Percentiles rank a stretch among this genome's conserved stretches.
Evolutionary conservation across 2,329 filamentous ascomycete genomes (phyloP).

Genomic region (Curvularia hawaiiensis): DNA sequence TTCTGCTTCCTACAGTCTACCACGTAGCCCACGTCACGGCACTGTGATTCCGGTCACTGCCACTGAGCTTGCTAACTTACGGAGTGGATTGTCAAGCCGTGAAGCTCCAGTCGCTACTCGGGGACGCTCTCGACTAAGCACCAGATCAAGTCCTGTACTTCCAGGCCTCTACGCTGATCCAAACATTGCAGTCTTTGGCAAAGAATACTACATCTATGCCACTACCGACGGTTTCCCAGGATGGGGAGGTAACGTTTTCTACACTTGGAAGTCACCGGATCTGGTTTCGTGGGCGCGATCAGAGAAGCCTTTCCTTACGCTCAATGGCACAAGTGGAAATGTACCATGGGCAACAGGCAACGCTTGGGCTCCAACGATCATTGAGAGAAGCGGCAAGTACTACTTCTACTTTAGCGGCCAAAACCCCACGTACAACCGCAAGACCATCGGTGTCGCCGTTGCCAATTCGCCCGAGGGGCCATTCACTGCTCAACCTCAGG

Average conservation of each 20-base stretch:
- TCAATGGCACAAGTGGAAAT: slow-evolving; percentile 35
- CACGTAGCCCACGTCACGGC: slow-evolving; percentile 58
- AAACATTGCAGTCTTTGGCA: slow-evolving; percentile 33
- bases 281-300: slow-evolving; percentile 34
- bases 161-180: slow-evolving; percentile 35
- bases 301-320: slow-evolving; percentile 29
- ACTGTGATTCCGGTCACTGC: slow-evolving; percentile 60
- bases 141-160: slow-evolving; percentile 28
- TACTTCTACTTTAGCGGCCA: slow-evolving; percentile 40
- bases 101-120: slow-evolving; percentile 52
- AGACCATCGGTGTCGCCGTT: slow-evolving; percentile 37
- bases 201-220: slow-evolving; percentile 36
- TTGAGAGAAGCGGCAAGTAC: slow-evolving; percentile 28
- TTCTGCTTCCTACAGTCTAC: slow-evolving; percentile 53
- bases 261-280: slow-evolving; percentile 34
- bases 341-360: slow-evolving; percentile 37
- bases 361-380: slow-evolving; percentile 38
- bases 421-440: slow-evolving; percentile 32
- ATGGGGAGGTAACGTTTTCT: slow-evolving; percentile 38
- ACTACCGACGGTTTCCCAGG: slow-evolving; percentile 35
- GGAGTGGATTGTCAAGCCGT: slow-evolving; percentile 8
- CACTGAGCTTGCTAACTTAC: slow-evolving; percentile 49
- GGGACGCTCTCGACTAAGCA: slow-evolving; percentile 43
- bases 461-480: slow-evolving; percentile 30
- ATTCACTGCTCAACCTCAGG: slow-evolving; percentile 30